These are phyloP conservation scores for Saturnispora galanensis DNA, from an alignment of 805 yeast species.

Conservation along the genomic window DNA sequence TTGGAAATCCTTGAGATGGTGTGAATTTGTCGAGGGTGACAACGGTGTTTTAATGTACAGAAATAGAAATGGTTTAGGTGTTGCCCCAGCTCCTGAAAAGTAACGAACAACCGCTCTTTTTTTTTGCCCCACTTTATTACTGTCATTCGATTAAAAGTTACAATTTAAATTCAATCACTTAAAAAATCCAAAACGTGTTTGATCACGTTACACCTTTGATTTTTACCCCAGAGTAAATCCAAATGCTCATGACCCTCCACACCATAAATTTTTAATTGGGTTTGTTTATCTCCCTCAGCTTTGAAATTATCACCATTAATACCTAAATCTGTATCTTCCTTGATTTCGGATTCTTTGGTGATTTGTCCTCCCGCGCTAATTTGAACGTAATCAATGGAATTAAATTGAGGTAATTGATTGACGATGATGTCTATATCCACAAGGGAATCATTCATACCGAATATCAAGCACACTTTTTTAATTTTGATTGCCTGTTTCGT, in stretches of 20 bases:
- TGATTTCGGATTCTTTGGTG: constrained; percentile 4
- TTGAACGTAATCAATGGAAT: constrained; percentile 6
- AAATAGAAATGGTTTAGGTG: constrained; percentile 41
- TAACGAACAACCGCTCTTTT: neutral
- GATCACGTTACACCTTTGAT: constrained; percentile 42
- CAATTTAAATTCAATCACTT: neutral
- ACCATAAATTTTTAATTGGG: constrained; percentile 30
- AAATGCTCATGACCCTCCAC: constrained; percentile 75
- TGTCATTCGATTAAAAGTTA: too few species aligned
- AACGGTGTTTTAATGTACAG: constrained; percentile 60
- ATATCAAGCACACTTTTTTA: constrained; percentile 60
- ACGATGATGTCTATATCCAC: constrained; percentile 78
- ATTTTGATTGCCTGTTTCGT: constrained; percentile 44
- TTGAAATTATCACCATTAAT: constrained; percentile 1
- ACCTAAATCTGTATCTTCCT: neutral
- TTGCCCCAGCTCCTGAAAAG: constrained; percentile 20
- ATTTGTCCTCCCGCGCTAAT: constrained; percentile 7
- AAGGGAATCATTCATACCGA: constrained; percentile 75
- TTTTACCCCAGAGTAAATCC: constrained; percentile 88
- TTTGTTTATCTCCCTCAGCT: constrained; percentile 2
- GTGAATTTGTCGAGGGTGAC: constrained; percentile 65
- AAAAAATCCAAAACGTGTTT: constrained; percentile 29
- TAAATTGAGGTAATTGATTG: constrained; percentile 30
- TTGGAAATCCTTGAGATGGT: constrained; percentile 50
- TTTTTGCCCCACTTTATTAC: neutral